phyloP scores from a whole-genome alignment of 495 filamentous ascomycete genomes.

The Baudoinia panamericana region DNA sequence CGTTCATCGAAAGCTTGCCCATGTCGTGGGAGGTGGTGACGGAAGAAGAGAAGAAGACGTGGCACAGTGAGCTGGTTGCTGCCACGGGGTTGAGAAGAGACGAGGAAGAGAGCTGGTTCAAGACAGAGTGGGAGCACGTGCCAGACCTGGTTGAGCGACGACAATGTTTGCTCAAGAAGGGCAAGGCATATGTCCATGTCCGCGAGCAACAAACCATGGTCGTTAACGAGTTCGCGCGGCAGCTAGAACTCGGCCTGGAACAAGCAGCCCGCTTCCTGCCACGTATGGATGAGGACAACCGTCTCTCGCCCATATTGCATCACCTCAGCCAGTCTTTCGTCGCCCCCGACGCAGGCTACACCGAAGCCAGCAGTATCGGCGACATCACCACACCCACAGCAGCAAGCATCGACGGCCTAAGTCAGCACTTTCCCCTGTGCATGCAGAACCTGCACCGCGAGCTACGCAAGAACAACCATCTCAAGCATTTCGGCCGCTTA shows the following conservation, averaged over 20 bases:
- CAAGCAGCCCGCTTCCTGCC: conserved; percentile 80
- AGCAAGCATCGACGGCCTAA: conserved; percentile 65
- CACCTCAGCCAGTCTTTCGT: conserved; percentile 89
- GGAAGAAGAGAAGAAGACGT: conserved; percentile 56
- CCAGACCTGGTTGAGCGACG: conserved; percentile 77
- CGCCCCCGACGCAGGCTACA: conserved; percentile 71
- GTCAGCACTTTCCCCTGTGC: conserved; percentile 81
- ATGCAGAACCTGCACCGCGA: conserved; percentile 82
- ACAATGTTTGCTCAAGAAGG: conserved; percentile 59
- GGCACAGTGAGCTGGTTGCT: conserved; percentile 39
- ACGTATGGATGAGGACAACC: conserved; percentile 90
- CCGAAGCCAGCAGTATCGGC: conserved; percentile 39
- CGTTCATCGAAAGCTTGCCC: conserved; percentile 64
- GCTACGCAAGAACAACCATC: conserved; percentile 68
- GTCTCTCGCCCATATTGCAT: conserved; percentile 80
- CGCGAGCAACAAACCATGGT: conserved; percentile 80
- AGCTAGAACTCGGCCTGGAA: conserved; percentile 69
- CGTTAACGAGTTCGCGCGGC: conserved; percentile 65
- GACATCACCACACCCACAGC: conserved; percentile 64
- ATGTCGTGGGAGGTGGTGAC: conserved; percentile 71
- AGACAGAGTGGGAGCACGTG: conserved; percentile 87
- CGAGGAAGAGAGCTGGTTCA: conserved; percentile 67
- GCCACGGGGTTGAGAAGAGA: conserved; percentile 37
- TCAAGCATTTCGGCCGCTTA: conserved; percentile 87
- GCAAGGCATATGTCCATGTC: conserved; percentile 84